A percentile compares a stretch with the other conserved stretches of the same genome.
phyloP scores from a whole-genome alignment of 371 early-diverging fungal genomes.

The Paraphysoderma sedebokerense region DNA sequence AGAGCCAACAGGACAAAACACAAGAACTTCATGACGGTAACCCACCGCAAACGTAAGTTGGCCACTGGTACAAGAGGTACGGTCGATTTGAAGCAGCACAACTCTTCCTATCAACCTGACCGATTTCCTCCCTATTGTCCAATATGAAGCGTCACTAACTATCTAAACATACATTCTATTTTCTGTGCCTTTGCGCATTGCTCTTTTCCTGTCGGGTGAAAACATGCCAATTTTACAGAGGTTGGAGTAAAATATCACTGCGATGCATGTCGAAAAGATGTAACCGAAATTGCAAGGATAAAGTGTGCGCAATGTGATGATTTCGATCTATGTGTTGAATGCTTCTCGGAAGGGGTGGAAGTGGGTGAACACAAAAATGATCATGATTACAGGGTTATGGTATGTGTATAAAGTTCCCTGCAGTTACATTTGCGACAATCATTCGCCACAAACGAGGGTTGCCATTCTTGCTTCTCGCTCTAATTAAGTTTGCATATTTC shows the following conservation, averaged over 20 bases:
- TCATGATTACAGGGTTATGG: constrained; percentile 78
- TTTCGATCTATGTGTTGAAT: constrained; percentile 89
- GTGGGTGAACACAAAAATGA: constrained; percentile 59
- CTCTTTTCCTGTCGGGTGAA: too few relatives aligned
- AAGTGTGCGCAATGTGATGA: constrained; percentile 83
- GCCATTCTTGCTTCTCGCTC: neutral
- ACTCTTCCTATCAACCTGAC: too few relatives aligned
- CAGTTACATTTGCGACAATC: neutral
- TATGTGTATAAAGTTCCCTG: constrained; percentile 7
- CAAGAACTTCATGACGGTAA: too few relatives aligned
- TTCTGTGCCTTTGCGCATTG: too few relatives aligned
- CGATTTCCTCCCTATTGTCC: too few relatives aligned
- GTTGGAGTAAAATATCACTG: constrained; percentile 51
- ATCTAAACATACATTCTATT: too few relatives aligned
- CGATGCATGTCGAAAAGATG: constrained; percentile 77
- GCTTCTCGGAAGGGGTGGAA: constrained; percentile 79
- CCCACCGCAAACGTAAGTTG: too few relatives aligned
- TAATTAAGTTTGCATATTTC: neutral
- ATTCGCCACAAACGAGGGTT: neutral
- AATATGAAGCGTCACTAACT: too few relatives aligned
- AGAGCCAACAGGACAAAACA: too few relatives aligned
- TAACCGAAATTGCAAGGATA: constrained; percentile 74
- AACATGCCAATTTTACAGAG: too few relatives aligned
- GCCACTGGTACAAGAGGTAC: too few relatives aligned
- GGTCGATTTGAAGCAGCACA: too few relatives aligned